Conservation (phyloP, 768 basidiomycete species). For the Mycena alexandri region DNA sequence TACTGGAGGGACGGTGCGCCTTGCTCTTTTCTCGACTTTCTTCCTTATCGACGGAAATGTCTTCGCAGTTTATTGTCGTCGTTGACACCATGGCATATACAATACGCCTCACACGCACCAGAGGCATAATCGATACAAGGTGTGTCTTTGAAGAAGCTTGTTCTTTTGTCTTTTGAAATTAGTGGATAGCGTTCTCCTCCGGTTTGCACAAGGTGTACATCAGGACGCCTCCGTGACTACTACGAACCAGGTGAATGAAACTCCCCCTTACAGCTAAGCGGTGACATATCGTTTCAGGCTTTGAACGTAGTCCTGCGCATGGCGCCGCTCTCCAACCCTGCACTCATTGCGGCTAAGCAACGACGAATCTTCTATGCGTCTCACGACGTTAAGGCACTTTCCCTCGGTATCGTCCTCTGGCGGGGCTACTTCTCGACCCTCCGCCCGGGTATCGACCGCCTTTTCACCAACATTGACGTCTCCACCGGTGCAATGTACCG, state of each 20-base stretch:
- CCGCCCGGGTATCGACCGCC: slow-evolving; percentile 72
- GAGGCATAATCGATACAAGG: slow-evolving; percentile 53
- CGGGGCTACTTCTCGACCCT: slow-evolving; percentile 86
- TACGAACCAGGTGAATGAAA: slow-evolving; percentile 66
- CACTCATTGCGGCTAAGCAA: slow-evolving; percentile 55
- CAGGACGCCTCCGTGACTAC: slow-evolving; percentile 74
- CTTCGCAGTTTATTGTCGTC: slow-evolving; percentile 55
- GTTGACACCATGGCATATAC: slow-evolving; percentile 55
- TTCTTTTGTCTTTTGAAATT: slow-evolving; percentile 41
- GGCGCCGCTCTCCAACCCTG: slow-evolving; percentile 69
- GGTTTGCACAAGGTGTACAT: slow-evolving; percentile 73
- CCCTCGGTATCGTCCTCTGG: slow-evolving; percentile 78
- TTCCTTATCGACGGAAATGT: slow-evolving; percentile 22
- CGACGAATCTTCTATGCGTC: slow-evolving; percentile 67
- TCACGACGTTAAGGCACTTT: slow-evolving; percentile 63
- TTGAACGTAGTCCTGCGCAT: slow-evolving; percentile 82
- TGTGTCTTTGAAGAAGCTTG: neutral
- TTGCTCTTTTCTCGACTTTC: neutral
- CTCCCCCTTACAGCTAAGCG: neutral
- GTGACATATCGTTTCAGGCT: slow-evolving; percentile 56
- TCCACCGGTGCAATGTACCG: slow-evolving; percentile 82
- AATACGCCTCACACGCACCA: slow-evolving; percentile 67
- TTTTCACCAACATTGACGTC: slow-evolving; percentile 83
- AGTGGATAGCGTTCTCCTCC: slow-evolving; percentile 57
- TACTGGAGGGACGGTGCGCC: slow-evolving; percentile 50